Evolutionary conservation across 2,329 filamentous ascomycete genomes (phyloP).

Genomic region (Colletotrichum sp.): DNA sequence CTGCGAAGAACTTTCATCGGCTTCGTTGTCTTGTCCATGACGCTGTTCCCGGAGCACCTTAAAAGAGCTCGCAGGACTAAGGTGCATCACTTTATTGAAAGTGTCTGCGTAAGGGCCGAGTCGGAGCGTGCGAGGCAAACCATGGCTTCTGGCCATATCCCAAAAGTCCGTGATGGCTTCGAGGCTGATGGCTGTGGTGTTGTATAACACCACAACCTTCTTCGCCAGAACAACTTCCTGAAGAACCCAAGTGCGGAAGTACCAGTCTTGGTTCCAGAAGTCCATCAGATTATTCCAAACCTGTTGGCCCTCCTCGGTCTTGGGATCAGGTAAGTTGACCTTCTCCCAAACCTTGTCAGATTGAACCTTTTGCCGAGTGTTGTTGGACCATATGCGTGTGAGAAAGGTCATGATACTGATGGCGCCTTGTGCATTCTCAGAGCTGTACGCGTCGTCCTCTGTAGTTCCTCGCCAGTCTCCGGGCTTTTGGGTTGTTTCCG

Average conservation of each 20-base stretch:
- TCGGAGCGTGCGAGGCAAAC: background rate
- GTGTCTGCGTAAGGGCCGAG: background rate
- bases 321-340: background rate
- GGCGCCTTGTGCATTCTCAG: background rate
- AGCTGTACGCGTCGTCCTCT: background rate
- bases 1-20: background rate
- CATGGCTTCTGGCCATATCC: background rate
- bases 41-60: background rate
- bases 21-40: background rate
- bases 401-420: conserved; percentile 13
- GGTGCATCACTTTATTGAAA: background rate
- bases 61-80: background rate
- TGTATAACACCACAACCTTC: background rate
- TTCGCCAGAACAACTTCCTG: conserved; percentile 1
- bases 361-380: background rate
- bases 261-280: conserved; percentile 11
- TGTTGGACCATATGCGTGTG: background rate
- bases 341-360: background rate
- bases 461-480: background rate
- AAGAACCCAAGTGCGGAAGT: conserved; percentile 12
- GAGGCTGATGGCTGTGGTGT: background rate
- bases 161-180: conserved; percentile 4
- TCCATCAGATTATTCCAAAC: background rate
- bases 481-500: background rate
- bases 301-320: background rate